Base-by-base conservation (phyloP, 129 eudicot genomes). In the Erigeron canadensis region DNA sequence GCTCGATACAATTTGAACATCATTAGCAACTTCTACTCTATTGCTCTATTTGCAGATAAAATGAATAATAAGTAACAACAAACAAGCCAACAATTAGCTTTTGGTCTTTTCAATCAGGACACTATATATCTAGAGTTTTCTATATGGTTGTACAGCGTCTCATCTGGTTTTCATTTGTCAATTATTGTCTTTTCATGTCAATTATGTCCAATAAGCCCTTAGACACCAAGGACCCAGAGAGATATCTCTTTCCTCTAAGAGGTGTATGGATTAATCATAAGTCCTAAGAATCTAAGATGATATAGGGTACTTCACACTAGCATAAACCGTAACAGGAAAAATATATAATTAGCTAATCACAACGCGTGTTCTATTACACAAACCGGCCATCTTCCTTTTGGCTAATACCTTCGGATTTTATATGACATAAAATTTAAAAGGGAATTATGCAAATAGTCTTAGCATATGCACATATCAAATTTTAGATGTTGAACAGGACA, bases 71-170 rank as follows among this genome's bases (percentile, higher is more conserved):
- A 8, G 18, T 23, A 8, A 56, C 53, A 17, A 71, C 19, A 58
- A 47, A 56, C 40, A 67, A 67, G 47, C 10, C 72, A 67, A 8
- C 59, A 46, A 67, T 21, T 38, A 67, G 16, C 71, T 67, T 66
- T 4, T 67, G 45, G 72, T 11, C 72, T 67, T 67, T 67, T 67
- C 59, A 2, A 23, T 23, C 1, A 67, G 72, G 44, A 67, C 43
- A 67, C 6, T 1, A 23, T 2, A 23, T 47, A 67, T 67, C 72
- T 46, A 11, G 13, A 67, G 58, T 15, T 43, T 67, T 46, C 72
- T 16, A 67, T 22, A 66, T 66, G 71, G 71, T 66, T 66, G 57
- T 66, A 67, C 42, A 67, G 72, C 46, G 42, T 7, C 58, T 67
- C 48, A 67, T 21, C 45, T 65, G 70, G 45, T 23, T 23, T 1